A percentile compares a stretch with the other conserved stretches of the same genome.
Evolutionary conservation across 2,329 filamentous ascomycete species (phyloP).

Genomic region (Eutypa lata): DNA sequence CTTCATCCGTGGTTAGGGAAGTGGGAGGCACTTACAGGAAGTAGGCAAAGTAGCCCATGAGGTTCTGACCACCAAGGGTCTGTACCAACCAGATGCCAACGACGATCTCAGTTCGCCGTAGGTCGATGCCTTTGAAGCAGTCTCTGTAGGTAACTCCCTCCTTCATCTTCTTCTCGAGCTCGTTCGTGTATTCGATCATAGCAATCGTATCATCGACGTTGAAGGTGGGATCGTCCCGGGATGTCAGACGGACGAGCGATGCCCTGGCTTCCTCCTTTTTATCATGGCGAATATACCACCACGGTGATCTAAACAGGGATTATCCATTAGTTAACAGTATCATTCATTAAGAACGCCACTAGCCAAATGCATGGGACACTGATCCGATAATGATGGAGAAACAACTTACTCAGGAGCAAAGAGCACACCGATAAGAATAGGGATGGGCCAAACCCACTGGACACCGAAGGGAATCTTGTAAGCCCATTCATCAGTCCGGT

Average conservation of each 20-base stretch:
- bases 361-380: no score
- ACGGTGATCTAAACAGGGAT: conserved; percentile 38
- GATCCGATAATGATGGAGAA: no score
- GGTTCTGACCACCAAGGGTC: conserved; percentile 43
- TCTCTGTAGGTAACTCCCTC: conserved; percentile 45
- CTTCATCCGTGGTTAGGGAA: conserved; percentile 9
- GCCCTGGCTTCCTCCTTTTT: conserved; percentile 37
- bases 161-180: conserved; percentile 41
- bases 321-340: no score
- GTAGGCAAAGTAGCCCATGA: conserved; percentile 48
- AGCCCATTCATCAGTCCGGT: conserved; percentile 40
- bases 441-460: conserved; percentile 52
- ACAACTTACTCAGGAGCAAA: conserved; percentile 45
- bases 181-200: conserved; percentile 53
- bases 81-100: conserved; percentile 48
- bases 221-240: conserved; percentile 34
- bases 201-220: conserved; percentile 47
- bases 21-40: conserved; percentile 29
- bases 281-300: conserved; percentile 48
- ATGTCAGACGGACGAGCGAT: conserved; percentile 40
- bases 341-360: no score
- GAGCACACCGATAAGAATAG: conserved; percentile 39
- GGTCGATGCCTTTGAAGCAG: conserved; percentile 50
- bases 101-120: conserved; percentile 52
- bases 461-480: conserved; percentile 49